phyloP scores from a whole-genome alignment of 2,329 filamentous ascomycete species.

The Stagonosporopsis chrysanthemi region DNA sequence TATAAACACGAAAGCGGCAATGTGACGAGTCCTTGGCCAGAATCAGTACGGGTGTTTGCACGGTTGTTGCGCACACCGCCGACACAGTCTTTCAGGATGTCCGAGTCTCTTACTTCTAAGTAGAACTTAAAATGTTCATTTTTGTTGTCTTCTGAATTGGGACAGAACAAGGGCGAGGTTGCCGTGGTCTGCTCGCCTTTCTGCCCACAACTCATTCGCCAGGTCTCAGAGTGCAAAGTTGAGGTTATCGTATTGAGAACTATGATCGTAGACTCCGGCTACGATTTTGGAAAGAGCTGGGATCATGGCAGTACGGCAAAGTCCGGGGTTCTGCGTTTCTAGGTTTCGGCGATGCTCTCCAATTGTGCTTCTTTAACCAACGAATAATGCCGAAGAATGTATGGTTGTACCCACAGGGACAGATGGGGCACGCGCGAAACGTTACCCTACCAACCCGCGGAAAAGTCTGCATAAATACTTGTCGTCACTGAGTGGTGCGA shows the following conservation, averaged over 20 bases:
- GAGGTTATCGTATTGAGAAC: neutral
- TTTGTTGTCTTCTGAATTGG: no score
- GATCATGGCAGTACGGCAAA: neutral
- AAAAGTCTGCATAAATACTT: neutral
- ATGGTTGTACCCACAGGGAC: neutral
- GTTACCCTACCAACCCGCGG: neutral
- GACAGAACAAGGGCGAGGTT: neutral
- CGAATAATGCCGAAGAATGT: conserved; percentile 14
- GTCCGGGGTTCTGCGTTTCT: no score
- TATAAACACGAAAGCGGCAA: conserved; percentile 2
- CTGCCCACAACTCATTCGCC: neutral
- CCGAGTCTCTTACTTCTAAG: neutral
- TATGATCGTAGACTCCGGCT: neutral
- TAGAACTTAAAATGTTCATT: neutral
- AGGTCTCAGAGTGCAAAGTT: neutral
- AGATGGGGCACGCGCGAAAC: neutral
- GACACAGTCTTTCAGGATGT: neutral
- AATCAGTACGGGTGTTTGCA: neutral
- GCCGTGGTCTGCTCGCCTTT: neutral
- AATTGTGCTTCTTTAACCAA: neutral
- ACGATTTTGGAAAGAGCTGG: neutral
- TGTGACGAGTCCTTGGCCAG: neutral
- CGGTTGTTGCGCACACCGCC: neutral
- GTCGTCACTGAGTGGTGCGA: neutral
- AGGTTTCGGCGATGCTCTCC: conserved; percentile 1